Conservation (phyloP, 345 rosid species). For the Balakata baccata region DNA sequence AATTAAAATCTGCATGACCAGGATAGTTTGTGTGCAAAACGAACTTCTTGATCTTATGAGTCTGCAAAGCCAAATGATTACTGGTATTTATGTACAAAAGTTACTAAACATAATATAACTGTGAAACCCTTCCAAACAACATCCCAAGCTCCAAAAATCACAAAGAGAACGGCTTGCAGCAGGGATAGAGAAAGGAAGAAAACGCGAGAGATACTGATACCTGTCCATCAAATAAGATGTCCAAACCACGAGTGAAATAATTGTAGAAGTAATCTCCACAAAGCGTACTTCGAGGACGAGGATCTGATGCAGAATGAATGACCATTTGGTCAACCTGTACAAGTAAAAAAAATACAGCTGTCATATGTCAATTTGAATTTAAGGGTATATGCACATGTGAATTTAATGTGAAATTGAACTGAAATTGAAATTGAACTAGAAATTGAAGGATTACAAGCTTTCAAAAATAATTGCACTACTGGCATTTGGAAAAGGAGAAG, state of each 20-base stretch:
- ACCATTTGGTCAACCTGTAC: constrained; percentile 96
- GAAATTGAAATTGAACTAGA: no score
- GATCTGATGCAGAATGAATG: constrained; percentile 88
- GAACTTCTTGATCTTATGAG: constrained; percentile 88
- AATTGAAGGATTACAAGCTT: no score
- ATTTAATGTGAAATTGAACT: not conserved
- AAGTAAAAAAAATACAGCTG: constrained; percentile 16
- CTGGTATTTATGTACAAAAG: no score
- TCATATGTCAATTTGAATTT: not conserved
- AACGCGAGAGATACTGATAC: constrained; percentile 27
- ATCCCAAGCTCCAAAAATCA: not conserved
- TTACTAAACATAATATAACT: not conserved
- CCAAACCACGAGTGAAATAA: constrained; percentile 91
- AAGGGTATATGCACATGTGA: not conserved
- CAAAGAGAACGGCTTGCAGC: not conserved
- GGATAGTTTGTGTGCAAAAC: constrained; percentile 94
- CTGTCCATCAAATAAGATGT: constrained; percentile 96
- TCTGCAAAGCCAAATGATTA: constrained; percentile 44
- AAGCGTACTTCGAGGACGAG: constrained; percentile 72
- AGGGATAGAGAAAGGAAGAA: not conserved
- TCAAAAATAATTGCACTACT: no score
- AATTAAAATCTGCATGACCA: constrained; percentile 97
- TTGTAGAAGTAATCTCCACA: constrained; percentile 97
- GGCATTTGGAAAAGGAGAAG: not conserved
- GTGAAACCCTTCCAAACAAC: not conserved